Conservation (phyloP, 306 rosid species). For the Cajanus cajan region DNA sequence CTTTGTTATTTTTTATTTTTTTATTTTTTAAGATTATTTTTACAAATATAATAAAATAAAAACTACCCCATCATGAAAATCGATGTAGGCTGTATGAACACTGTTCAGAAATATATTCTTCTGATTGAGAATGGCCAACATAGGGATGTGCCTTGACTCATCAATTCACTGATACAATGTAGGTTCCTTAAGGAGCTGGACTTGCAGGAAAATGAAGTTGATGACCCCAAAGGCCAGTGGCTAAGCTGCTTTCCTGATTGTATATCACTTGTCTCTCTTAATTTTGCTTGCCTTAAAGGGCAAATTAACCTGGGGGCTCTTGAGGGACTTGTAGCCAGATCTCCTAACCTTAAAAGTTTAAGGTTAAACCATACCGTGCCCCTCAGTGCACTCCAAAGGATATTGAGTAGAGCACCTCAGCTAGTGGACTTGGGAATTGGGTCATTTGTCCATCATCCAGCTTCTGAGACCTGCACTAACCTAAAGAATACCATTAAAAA, state of each 20-base stretch:
- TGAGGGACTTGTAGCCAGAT: not conserved
- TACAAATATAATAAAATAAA: no score
- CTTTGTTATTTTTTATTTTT: no score
- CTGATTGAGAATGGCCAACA: not conserved
- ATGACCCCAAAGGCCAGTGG: not conserved
- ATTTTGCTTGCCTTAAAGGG: conserved; percentile 7
- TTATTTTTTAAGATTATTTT: no score
- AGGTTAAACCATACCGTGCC: not conserved
- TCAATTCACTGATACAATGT: not conserved
- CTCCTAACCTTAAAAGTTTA: not conserved
- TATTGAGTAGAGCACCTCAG: not conserved
- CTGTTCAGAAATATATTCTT: not conserved
- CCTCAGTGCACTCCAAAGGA: not conserved
- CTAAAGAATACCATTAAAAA: not conserved
- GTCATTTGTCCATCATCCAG: not conserved
- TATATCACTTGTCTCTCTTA: not conserved
- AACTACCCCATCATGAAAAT: no score
- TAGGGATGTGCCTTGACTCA: not conserved
- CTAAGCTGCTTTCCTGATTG: conserved; percentile 8
- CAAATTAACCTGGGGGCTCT: not conserved
- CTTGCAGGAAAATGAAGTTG: not conserved
- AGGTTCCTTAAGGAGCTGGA: conserved; percentile 11
- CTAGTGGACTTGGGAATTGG: conserved; percentile 13
- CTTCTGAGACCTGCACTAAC: not conserved
- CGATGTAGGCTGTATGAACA: no score